Percentiles rank a stretch among this genome's conserved stretches.
These are phyloP conservation scores for Canavalia ensiformis DNA, from an alignment of 306 rosid genomes.

Conservation along the genomic window DNA sequence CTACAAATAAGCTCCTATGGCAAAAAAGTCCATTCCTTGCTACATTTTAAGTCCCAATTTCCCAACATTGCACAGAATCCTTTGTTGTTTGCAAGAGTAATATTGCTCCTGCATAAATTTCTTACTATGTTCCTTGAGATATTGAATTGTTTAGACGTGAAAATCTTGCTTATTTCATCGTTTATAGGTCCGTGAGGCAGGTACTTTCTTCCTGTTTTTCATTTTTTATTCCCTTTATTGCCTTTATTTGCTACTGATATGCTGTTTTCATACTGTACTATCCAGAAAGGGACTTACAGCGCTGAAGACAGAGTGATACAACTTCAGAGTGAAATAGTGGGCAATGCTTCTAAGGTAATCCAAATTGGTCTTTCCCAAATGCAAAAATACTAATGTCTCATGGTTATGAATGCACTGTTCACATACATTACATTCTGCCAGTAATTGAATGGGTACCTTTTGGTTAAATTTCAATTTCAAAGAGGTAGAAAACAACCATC, in stretches of 20 bases:
- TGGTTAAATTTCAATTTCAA: background rate
- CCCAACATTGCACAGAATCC: background rate
- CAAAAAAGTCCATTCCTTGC: background rate
- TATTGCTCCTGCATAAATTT: background rate
- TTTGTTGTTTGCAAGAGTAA: slow-evolving; percentile 2
- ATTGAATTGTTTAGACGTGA: background rate
- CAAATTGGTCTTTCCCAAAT: slow-evolving; percentile 32
- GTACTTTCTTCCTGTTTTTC: slow-evolving; percentile 11
- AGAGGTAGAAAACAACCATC: slow-evolving; percentile 8
- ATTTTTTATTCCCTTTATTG: background rate
- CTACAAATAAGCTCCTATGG: background rate
- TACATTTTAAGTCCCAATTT: background rate
- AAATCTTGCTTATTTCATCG: slow-evolving; percentile 13
- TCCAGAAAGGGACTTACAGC: slow-evolving; percentile 78
- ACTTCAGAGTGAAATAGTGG: slow-evolving; percentile 80
- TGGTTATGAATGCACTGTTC: slow-evolving; percentile 27
- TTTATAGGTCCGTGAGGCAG: background rate
- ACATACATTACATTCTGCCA: slow-evolving; percentile 20
- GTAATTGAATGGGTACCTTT: background rate
- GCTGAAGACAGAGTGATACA: slow-evolving; percentile 71
- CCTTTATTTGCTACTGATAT: slow-evolving; percentile 34
- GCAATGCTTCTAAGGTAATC: slow-evolving; percentile 90
- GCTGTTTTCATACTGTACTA: slow-evolving; percentile 4
- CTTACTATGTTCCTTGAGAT: background rate
- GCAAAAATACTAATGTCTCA: slow-evolving; percentile 4